Percentiles rank a stretch among this genome's conserved stretches.
These are phyloP conservation scores for Mytilinidion resinicola DNA, from an alignment of 495 filamentous ascomycete genomes.

Conservation along the genomic window DNA sequence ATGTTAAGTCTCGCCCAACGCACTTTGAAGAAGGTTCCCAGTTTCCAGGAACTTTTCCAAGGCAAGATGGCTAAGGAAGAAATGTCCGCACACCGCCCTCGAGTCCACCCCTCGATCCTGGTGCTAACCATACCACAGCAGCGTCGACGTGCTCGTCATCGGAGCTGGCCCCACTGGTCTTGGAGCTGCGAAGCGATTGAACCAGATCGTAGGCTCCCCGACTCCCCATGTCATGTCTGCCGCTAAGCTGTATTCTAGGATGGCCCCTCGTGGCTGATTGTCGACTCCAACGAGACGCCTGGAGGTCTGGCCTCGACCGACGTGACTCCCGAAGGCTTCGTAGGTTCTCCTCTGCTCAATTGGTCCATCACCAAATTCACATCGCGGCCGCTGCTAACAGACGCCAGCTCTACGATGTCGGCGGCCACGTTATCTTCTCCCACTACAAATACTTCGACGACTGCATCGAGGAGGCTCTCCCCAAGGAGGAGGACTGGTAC, in stretches of 20 bases:
- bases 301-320: slow-evolving; percentile 97
- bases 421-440: slow-evolving; percentile 99
- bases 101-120: background rate
- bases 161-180: slow-evolving; percentile 95
- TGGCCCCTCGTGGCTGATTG: slow-evolving; percentile 89
- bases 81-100: slow-evolving; percentile 32
- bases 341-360: slow-evolving; percentile 49
- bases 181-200: slow-evolving; percentile 93
- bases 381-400: slow-evolving; percentile 13
- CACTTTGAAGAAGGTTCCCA: slow-evolving; percentile 50
- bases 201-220: slow-evolving; percentile 72
- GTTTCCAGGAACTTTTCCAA: slow-evolving; percentile 55
- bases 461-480: slow-evolving; percentile 92
- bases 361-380: background rate
- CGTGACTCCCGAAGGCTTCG: slow-evolving; percentile 92
- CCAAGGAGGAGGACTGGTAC: slow-evolving; percentile 91
- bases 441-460: slow-evolving; percentile 99
- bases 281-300: slow-evolving; percentile 87
- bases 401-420: slow-evolving; percentile 90
- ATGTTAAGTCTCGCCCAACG: slow-evolving; percentile 27
- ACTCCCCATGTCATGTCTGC: background rate
- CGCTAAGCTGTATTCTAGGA: slow-evolving; percentile 46
- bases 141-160: slow-evolving; percentile 96
- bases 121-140: slow-evolving; percentile 43
- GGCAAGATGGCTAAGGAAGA: slow-evolving; percentile 53